phyloP scores from a whole-genome alignment of 2,329 filamentous ascomycete genomes.

The Akanthomyces muscarius region DNA sequence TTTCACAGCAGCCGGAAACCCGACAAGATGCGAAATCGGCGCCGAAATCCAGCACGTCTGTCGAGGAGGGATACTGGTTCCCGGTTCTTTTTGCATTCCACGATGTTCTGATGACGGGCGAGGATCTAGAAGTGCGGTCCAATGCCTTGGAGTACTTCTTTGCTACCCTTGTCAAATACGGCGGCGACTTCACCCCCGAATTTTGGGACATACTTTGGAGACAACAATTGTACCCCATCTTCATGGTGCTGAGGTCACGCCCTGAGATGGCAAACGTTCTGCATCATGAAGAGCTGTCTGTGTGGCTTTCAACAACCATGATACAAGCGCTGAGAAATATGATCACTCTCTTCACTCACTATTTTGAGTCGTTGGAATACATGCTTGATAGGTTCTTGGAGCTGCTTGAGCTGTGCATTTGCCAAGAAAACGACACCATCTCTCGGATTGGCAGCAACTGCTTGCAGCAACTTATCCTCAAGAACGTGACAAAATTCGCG shows the following conservation, averaged over 20 bases:
- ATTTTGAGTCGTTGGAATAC: constrained; percentile 92
- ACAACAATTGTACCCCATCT: constrained; percentile 95
- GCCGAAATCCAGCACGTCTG: constrained; percentile 72
- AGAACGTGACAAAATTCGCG: constrained; percentile 91
- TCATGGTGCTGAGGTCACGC: constrained; percentile 93
- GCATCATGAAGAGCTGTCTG: constrained; percentile 93
- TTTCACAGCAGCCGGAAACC: constrained; percentile 61
- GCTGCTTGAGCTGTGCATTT: constrained; percentile 90
- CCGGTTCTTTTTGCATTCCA: constrained; percentile 97
- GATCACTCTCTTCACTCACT: constrained; percentile 98
- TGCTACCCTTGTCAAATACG: constrained; percentile 84
- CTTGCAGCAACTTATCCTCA: constrained; percentile 89
- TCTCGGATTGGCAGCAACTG: constrained; percentile 98
- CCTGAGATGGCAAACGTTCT: constrained; percentile 94
- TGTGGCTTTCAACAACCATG: constrained; percentile 99
- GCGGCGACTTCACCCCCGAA: constrained; percentile 83
- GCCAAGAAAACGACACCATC: constrained; percentile 98
- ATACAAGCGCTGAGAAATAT: constrained; percentile 97
- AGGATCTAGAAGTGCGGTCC: constrained; percentile 92
- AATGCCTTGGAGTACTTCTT: constrained; percentile 95
- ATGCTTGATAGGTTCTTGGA: constrained; percentile 98
- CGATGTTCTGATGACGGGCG: constrained; percentile 97
- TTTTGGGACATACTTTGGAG: constrained; percentile 99
- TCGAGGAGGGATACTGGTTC: constrained; percentile 98
- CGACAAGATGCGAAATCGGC: constrained; percentile 21